Base-by-base conservation (phyloP, 495 filamentous ascomycete species). In the Talaromyces stipitatus region DNA sequence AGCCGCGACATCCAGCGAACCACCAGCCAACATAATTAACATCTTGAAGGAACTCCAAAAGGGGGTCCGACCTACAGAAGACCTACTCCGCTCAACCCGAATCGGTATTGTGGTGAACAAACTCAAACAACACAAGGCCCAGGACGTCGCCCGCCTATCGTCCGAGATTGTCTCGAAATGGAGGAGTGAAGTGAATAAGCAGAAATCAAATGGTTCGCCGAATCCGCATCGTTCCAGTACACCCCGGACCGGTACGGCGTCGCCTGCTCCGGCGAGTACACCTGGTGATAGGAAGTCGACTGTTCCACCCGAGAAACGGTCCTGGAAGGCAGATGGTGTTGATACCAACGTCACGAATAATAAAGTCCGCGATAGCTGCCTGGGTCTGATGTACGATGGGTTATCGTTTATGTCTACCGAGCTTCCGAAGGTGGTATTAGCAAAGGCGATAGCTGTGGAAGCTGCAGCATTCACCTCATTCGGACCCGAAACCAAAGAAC, bases 51-150 rank as follows among this genome's bases (percentile, higher is more conserved):
- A 85, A 7, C 77, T 98, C 36, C 87, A 89, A 72, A 83, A 82
- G 58, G 88, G 86, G 7, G 82, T 92, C 14, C 78, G 78, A 26
- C 85, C 91, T n/a, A 90, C 89, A 12, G 95, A 98, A 71, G 90
- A 95, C 51, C 79, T 96, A 50, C 78, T 78, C 27, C 71, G 91
- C 72, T 84, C 86, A n/a, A 97, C 92, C 20, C 90, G 87, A 60
- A 90, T 95, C 48, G 94, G 94, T 60, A 85, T 96, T 62, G 80
- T 88, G 3, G 88, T 97, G 59, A 91, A 92, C 69, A 89, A 87
- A 64, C 80, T 91, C 56, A 86, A 91, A 64, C 75, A 79, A 28
- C 83, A 92, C 75, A 72, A 82, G 51, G 81, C 92, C 62, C 85
- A 85, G 55, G 84, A 88, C n/a, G 84, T 97, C 43, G 85, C 85